These are phyloP conservation scores for Sicyos baderoa DNA, from an alignment of 306 rosid species.

Conservation along the genomic window DNA sequence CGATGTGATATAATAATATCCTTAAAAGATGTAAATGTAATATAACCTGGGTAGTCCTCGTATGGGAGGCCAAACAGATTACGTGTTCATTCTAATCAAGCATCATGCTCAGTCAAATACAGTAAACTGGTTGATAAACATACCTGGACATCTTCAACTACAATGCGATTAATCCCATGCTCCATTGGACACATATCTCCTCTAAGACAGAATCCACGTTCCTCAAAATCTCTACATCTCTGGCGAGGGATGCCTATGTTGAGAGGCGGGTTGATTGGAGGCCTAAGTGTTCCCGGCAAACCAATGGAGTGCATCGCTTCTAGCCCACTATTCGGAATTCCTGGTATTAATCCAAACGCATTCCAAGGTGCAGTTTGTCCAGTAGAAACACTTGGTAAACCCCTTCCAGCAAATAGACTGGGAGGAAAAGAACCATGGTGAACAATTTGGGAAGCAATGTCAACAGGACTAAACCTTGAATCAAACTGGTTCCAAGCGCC, in stretches of 20 bases:
- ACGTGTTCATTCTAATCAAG: not conserved
- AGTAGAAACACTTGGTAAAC: slow-evolving; percentile 76
- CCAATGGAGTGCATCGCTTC: slow-evolving; percentile 81
- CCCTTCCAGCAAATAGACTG: slow-evolving; percentile 59
- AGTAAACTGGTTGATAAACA: not conserved
- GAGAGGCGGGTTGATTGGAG: slow-evolving; percentile 69
- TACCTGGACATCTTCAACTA: slow-evolving; percentile 98
- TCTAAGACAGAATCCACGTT: slow-evolving; percentile 95
- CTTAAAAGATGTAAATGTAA: not conserved
- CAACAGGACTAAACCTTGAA: slow-evolving; percentile 65
- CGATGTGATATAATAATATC: not conserved
- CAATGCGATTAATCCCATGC: slow-evolving; percentile 94
- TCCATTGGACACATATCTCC: slow-evolving; percentile 99
- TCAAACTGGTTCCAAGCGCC: slow-evolving; percentile 80
- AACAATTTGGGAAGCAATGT: slow-evolving; percentile 75
- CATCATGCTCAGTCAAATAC: not conserved
- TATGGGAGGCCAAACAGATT: not conserved
- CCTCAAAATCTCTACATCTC: slow-evolving; percentile 99
- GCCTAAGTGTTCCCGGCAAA: slow-evolving; percentile 77
- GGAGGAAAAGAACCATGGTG: slow-evolving; percentile 75
- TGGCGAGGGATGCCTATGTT: slow-evolving; percentile 71
- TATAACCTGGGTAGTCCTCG: not conserved
- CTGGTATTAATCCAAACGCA: slow-evolving; percentile 73
- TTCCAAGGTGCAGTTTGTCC: slow-evolving; percentile 77
- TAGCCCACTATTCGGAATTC: slow-evolving; percentile 71